These are phyloP conservation scores for Arthrobotrys sphaeroides DNA, from an alignment of 2,329 filamentous ascomycete genomes.

Conservation along the genomic window DNA sequence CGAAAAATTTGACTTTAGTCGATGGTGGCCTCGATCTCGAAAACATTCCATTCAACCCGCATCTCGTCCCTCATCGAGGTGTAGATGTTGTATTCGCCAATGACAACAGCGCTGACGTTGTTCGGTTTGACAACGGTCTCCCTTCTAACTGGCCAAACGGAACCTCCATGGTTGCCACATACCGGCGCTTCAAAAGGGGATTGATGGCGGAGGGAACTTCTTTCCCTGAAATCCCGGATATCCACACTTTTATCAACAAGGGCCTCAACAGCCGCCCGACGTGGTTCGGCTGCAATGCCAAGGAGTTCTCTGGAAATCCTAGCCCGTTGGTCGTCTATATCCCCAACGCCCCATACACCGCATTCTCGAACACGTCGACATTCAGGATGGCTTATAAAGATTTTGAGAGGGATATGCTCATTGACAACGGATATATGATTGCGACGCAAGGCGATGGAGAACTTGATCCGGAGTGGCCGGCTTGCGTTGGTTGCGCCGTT, in stretches of 20 bases:
- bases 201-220: constrained; percentile 71
- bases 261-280: constrained; percentile 77
- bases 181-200: constrained; percentile 67
- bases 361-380: constrained; percentile 80
- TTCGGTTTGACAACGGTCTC: constrained; percentile 56
- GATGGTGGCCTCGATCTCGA: constrained; percentile 82
- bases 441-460: constrained; percentile 85
- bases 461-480: constrained; percentile 76
- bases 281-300: constrained; percentile 80
- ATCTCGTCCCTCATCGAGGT: constrained; percentile 75
- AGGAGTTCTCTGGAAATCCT: constrained; percentile 68
- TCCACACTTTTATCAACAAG: constrained; percentile 80
- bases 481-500: constrained; percentile 88
- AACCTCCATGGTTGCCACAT: constrained; percentile 77
- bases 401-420: constrained; percentile 77
- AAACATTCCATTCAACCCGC: constrained; percentile 80
- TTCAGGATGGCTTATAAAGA: constrained; percentile 74
- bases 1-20: constrained; percentile 72
- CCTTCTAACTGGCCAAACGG: constrained; percentile 77
- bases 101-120: constrained; percentile 78
- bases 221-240: constrained; percentile 77
- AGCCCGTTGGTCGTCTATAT: constrained; percentile 83
- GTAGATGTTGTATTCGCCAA: constrained; percentile 85
- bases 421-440: constrained; percentile 84
- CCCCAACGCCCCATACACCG: constrained; percentile 83